These are phyloP conservation scores for Punctularia strigosozonata DNA, from an alignment of 768 basidiomycete genomes.

Conservation along the genomic window DNA sequence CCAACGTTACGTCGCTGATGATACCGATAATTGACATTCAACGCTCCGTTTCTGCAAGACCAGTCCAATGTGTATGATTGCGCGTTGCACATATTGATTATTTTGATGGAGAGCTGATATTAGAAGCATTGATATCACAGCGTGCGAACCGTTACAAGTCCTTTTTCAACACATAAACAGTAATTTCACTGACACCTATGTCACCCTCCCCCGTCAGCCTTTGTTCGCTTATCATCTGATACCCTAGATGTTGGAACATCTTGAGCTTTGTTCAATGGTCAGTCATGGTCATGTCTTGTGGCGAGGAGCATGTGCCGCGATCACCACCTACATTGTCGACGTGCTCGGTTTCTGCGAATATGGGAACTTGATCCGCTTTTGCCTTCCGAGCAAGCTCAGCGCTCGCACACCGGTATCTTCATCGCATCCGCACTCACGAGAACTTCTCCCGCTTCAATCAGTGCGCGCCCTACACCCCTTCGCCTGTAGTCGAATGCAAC, in stretches of 20 bases:
- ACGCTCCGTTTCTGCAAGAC: too few species aligned
- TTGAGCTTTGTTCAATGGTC: background rate
- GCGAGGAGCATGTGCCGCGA: too few species aligned
- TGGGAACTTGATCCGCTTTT: background rate
- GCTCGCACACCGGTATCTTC: background rate
- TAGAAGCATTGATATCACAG: too few species aligned
- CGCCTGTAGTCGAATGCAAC: slow-evolving; percentile 1
- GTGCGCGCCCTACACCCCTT: slow-evolving; percentile 1
- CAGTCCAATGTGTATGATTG: too few species aligned
- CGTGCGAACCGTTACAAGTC: too few species aligned
- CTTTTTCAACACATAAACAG: slow-evolving; percentile 1
- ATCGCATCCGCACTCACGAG: slow-evolving; percentile 1
- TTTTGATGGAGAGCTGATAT: too few species aligned
- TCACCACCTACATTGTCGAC: background rate
- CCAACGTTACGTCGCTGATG: too few species aligned
- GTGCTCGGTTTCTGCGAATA: slow-evolving; percentile 1
- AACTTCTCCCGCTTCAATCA: slow-evolving; percentile 1
- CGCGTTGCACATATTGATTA: too few species aligned
- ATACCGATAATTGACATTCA: too few species aligned
- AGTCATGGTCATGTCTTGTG: too few species aligned
- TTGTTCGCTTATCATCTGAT: background rate
- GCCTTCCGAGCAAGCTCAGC: background rate
- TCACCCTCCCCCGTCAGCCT: slow-evolving; percentile 1
- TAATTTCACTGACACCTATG: slow-evolving; percentile 1
- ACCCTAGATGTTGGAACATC: slow-evolving; percentile 2